A percentile compares a stretch with the other conserved stretches of the same genome.
Conservation (phyloP, 2,329 filamentous ascomycete species). For the Lecanosticta acicola region DNA sequence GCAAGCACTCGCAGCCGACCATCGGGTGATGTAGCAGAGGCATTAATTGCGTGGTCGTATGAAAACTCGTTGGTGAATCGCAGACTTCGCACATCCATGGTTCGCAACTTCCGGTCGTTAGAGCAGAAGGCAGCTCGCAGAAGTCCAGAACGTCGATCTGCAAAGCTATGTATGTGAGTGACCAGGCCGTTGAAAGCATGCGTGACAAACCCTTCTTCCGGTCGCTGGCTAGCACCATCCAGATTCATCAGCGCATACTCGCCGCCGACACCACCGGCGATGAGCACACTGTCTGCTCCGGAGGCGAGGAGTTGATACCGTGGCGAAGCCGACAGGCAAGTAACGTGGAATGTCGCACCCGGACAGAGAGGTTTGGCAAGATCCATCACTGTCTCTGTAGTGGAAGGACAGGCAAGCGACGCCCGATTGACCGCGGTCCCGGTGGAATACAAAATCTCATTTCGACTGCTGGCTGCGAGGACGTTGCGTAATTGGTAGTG, state of each 20-base stretch:
- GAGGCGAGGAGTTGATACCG: conserved; percentile 1
- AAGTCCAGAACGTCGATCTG: conserved; percentile 41
- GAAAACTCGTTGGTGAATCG: conserved; percentile 51
- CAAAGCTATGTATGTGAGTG: conserved; percentile 53
- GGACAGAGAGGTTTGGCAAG: conserved; percentile 30
- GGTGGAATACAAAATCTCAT: conserved; percentile 51
- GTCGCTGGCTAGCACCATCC: conserved; percentile 10
- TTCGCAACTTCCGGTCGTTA: conserved; percentile 51
- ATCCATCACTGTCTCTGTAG: conserved; percentile 44
- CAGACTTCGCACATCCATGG: conserved; percentile 53
- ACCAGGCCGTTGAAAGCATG: conserved; percentile 50
- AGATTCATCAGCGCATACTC: conserved; percentile 48
- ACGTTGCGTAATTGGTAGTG: conserved; percentile 58
- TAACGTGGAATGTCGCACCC: conserved; percentile 14
- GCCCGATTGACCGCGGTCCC: conserved; percentile 45
- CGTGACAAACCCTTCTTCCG: conserved; percentile 46
- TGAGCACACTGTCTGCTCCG: conserved; percentile 26
- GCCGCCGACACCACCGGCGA: conserved; percentile 53
- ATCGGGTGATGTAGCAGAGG: conserved; percentile 66
- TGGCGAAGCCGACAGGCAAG: conserved; percentile 17
- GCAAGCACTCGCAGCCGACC: conserved; percentile 66
- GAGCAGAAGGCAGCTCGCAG: conserved; percentile 52
- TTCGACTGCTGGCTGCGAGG: conserved; percentile 49
- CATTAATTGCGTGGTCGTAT: conserved; percentile 64
- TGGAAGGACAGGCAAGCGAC: conserved; percentile 43